phyloP scores from a whole-genome alignment of 441 rosid genomes.

The Populus hybrid region DNA sequence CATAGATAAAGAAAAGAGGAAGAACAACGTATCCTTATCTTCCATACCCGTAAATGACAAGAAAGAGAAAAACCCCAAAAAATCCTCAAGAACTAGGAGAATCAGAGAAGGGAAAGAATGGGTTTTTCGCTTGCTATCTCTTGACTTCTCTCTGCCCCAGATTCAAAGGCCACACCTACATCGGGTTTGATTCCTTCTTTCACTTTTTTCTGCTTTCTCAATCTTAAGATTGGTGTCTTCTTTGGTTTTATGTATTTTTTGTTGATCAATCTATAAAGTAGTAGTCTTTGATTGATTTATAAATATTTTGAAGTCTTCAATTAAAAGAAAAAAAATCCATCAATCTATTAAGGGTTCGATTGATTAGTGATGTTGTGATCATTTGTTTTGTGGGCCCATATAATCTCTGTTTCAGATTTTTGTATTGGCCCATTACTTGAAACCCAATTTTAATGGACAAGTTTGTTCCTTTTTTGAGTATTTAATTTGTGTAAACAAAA shows the following conservation, averaged over 20 bases:
- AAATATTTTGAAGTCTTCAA: background rate
- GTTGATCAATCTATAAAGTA: background rate
- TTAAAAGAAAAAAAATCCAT: no score
- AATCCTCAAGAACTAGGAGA: conserved; percentile 15
- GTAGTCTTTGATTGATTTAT: background rate
- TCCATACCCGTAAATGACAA: background rate
- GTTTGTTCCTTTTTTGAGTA: background rate
- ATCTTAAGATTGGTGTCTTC: conserved; percentile 5
- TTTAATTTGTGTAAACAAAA: background rate
- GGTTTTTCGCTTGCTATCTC: conserved; percentile 84
- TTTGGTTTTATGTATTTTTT: background rate
- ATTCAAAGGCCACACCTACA: conserved; percentile 74
- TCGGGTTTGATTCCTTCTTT: conserved; percentile 46
- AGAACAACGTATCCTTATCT: conserved; percentile 17
- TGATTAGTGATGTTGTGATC: background rate
- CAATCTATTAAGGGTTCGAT: background rate
- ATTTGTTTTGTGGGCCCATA: background rate
- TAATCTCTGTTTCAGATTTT: background rate
- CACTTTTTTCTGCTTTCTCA: background rate
- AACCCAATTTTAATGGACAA: background rate
- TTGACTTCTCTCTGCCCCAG: conserved; percentile 82
- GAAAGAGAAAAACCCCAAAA: conserved; percentile 17
- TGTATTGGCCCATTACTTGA: background rate
- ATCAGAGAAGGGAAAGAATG: conserved; percentile 23
- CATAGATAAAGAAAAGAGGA: conserved; percentile 27